Evolutionary conservation across 768 basidiomycete genomes (phyloP).

Genomic region (Pleurotus platypus): DNA sequence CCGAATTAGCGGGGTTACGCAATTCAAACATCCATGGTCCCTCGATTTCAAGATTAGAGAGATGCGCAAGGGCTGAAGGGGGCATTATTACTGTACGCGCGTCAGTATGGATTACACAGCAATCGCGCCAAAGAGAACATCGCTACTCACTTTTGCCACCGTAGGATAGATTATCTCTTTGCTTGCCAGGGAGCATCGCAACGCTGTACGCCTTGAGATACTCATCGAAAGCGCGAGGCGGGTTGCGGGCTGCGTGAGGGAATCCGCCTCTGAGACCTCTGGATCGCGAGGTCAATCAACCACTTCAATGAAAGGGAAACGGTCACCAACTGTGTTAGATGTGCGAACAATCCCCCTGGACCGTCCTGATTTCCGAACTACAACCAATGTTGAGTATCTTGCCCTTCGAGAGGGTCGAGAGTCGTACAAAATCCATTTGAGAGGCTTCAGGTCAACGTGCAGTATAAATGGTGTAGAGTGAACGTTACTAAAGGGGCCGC

Average conservation of each 20-base stretch:
- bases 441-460: background rate
- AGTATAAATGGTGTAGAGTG: background rate
- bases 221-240: slow-evolving; percentile 81
- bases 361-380: slow-evolving; percentile 45
- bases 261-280: slow-evolving; percentile 55
- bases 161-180: slow-evolving; percentile 89
- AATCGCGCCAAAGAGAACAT: slow-evolving; percentile 6
- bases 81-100: slow-evolving; percentile 86
- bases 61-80: slow-evolving; percentile 84
- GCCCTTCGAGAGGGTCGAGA: background rate
- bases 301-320: background rate
- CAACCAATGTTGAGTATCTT: background rate
- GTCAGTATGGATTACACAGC: slow-evolving; percentile 8
- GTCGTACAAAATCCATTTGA: slow-evolving; percentile 8
- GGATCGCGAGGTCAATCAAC: slow-evolving; percentile 6
- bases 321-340: slow-evolving; percentile 54
- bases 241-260: slow-evolving; percentile 42
- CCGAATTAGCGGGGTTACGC: slow-evolving; percentile 83
- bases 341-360: slow-evolving; percentile 60
- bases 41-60: slow-evolving; percentile 85
- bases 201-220: slow-evolving; percentile 95
- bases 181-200: slow-evolving; percentile 84
- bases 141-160: slow-evolving; percentile 85
- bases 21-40: slow-evolving; percentile 96
- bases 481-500: background rate